Conservation (phyloP, 78 protist genomes). For the Chrysochromulina parva region DNA sequence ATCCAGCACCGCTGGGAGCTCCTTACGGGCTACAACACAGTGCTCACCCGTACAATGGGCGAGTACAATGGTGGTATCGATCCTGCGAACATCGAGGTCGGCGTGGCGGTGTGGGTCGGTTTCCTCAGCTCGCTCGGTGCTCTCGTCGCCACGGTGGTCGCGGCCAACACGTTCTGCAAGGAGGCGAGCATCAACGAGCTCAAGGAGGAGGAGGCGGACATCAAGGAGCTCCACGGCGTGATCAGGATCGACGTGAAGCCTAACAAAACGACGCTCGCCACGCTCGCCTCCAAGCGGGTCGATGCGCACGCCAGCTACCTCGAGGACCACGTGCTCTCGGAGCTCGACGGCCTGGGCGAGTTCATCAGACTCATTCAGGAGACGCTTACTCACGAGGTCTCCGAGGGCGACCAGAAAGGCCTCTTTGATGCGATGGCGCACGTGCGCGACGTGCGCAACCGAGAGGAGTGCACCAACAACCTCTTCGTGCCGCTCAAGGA, state of each 20-base stretch:
- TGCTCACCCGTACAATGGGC: no score
- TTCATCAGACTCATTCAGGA: not conserved
- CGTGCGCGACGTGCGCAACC: not conserved
- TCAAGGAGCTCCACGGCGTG: not conserved
- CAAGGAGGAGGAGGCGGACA: not conserved
- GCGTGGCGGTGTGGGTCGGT: no score
- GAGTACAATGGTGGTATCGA: no score
- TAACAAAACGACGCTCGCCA: slow-evolving; percentile 27
- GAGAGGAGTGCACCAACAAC: not conserved
- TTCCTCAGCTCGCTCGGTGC: no score
- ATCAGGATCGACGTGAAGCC: slow-evolving; percentile 55
- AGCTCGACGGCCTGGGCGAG: not conserved
- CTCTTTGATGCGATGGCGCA: slow-evolving; percentile 57
- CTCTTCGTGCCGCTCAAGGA: slow-evolving; percentile 22
- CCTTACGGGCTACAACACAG: no score
- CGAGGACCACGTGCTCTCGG: not conserved
- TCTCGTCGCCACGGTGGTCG: no score
- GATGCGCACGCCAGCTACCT: slow-evolving; percentile 45
- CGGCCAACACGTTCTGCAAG: no score
- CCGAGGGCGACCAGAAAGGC: slow-evolving; percentile 29
- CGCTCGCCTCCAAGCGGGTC: slow-evolving; percentile 44
- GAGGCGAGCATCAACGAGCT: no score
- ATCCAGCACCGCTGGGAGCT: no score
- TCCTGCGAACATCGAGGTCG: no score
- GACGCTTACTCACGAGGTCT: slow-evolving; percentile 30